Base-by-base conservation (phyloP, 106 monocot genomes). In the Phalaenopsis aphrodite region DNA sequence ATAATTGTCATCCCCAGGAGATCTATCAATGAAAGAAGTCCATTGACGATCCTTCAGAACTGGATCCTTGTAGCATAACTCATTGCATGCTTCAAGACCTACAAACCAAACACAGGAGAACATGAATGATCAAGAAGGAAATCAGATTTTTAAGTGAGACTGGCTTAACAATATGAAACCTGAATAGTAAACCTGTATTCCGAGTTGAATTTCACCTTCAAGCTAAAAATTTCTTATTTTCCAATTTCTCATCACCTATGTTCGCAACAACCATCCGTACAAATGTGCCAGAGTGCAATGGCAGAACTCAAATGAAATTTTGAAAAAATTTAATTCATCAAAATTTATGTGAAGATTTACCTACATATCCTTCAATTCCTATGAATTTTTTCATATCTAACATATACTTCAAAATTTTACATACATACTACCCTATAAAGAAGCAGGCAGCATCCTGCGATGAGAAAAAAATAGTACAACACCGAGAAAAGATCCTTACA, bases 51-150 rank as follows among this genome's bases (percentile, higher is more conserved):
- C 94, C 86, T 98, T 94, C 66, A 98, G 84, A 74, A 98, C 97
- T 36, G 97, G 97, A 84, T 98, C 97, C 84, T 98, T 98, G 77
- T 92, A 98, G 83, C 97, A 98, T 86, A 98, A 87, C 78, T 89
- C 92, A 67, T 92, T 86, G 78, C 97, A 98, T 75, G 92, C 89
- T 85, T 74, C 89, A 45, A 92, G 12, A 78, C 97, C 97, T 98
- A 80, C 58, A 24, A 76, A 78, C 9, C n/a, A 75, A 81, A 64
- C 57, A 56, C 0, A 74, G 19, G 74, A 74, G 19, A 74, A 74
- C 19, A 43, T 45, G 41, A 74, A 41, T 74, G 74, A 21, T 69
- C 74, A 74, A 45, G 18, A 9, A 6, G 43, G 74, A 6, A 69
- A 69, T 39, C 11, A 69, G 39, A 12, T 38, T 9, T 39, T 61